These are phyloP conservation scores for Scheffersomyces lignicola DNA, from an alignment of 1,139 yeast genomes.

Conservation along the genomic window DNA sequence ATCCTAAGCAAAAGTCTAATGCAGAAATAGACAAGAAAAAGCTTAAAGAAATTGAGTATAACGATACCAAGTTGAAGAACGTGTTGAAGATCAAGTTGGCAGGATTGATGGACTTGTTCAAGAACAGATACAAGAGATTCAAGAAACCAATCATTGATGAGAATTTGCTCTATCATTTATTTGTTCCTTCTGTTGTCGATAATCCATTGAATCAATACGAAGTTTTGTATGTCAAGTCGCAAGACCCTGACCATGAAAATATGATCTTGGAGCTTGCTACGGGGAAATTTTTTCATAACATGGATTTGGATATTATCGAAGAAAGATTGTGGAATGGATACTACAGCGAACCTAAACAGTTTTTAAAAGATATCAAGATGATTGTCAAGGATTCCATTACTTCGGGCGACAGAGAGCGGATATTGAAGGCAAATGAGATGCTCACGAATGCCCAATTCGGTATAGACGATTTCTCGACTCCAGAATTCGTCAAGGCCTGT, in stretches of 20 bases:
- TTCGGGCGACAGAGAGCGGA: constrained; percentile 79
- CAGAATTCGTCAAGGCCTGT: constrained; percentile 76
- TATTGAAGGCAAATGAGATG: constrained; percentile 93
- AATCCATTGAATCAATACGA: constrained; percentile 43
- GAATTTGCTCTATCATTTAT: constrained; percentile 65
- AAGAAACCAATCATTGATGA: constrained; percentile 90
- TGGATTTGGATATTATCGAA: constrained; percentile 92
- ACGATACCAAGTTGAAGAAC: constrained; percentile 82
- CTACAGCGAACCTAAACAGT: constrained; percentile 91
- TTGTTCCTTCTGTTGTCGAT: constrained; percentile 54
- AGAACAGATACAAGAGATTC: constrained; percentile 82
- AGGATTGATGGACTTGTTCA: constrained; percentile 86
- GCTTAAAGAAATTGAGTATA: constrained; percentile 56
- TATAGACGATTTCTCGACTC: constrained; percentile 80
- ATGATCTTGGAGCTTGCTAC: constrained; percentile 79
- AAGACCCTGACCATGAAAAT: constrained; percentile 51
- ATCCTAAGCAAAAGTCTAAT: constrained; percentile 10
- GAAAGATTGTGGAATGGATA: constrained; percentile 96
- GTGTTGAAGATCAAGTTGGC: constrained; percentile 81
- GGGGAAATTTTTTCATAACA: constrained; percentile 73
- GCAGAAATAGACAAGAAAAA: constrained; percentile 27
- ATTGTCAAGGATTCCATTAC: constrained; percentile 78
- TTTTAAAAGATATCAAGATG: constrained; percentile 78
- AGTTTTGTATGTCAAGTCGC: constrained; percentile 53
- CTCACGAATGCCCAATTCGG: constrained; percentile 95